Percentiles rank a stretch among this genome's conserved stretches.
Conservation (phyloP, 257 asterid species). For the Nicotiana paniculata region DNA sequence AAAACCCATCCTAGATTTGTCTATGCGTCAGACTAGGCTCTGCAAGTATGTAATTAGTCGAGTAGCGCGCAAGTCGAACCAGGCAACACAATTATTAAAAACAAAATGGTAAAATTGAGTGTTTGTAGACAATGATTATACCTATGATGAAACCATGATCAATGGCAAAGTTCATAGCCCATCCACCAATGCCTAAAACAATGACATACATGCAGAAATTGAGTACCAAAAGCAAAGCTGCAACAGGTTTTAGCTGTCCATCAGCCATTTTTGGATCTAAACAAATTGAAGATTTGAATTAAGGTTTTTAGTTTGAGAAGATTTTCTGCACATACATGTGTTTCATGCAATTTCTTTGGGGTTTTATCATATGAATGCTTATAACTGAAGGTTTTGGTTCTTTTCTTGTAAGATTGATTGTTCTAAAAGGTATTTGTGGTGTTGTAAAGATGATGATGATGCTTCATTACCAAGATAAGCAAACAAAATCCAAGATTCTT, state of each 20-base stretch:
- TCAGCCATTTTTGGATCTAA: conserved; percentile 43
- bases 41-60: neutral
- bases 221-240: conserved; percentile 60
- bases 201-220: conserved; percentile 82
- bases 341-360: conserved; percentile 7
- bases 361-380: conserved; percentile 16
- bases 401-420: conserved; percentile 68
- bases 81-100: neutral
- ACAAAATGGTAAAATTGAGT: neutral
- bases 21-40: neutral
- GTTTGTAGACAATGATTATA: conserved; percentile 1
- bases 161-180: conserved; percentile 78
- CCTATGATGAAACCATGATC: conserved; percentile 77
- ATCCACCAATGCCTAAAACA: conserved; percentile 66
- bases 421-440: conserved; percentile 28
- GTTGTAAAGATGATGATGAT: conserved; percentile 39
- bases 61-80: neutral
- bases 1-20: too few species aligned
- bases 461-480: conserved; percentile 53
- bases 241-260: conserved; percentile 42
- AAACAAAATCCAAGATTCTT: conserved; percentile 20
- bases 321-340: conserved; percentile 14
- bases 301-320: neutral
- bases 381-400: conserved; percentile 33
- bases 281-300: neutral